A percentile compares a stretch with the other conserved stretches of the same genome.
These are phyloP conservation scores for Oenanthe sinensis DNA, from an alignment of 129 eudicot genomes.

Conservation along the genomic window DNA sequence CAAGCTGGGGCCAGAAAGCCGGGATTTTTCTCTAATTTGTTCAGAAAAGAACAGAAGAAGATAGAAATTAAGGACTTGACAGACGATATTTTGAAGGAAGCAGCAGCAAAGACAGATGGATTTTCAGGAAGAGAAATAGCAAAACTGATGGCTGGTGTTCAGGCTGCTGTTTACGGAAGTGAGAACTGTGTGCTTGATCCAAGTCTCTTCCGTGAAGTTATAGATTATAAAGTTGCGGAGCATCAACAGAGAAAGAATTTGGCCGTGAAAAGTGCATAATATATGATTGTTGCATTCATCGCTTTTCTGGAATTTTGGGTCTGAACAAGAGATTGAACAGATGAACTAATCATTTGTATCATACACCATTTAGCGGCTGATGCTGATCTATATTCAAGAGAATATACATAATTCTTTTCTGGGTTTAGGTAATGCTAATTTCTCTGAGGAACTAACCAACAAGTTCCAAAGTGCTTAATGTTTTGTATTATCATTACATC, in stretches of 20 bases:
- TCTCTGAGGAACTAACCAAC: background rate
- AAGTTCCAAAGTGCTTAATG: background rate
- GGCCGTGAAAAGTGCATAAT: constrained; percentile 20
- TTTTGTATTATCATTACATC: background rate
- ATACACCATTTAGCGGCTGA: background rate
- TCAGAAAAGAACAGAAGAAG: constrained; percentile 66
- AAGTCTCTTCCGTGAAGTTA: constrained; percentile 66
- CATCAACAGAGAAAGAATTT: constrained; percentile 87
- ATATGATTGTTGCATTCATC: background rate
- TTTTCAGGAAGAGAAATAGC: constrained; percentile 98
- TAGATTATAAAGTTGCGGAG: constrained; percentile 92
- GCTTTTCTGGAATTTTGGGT: background rate
- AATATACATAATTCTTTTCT: background rate
- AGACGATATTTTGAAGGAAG: constrained; percentile 69
- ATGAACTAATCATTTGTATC: background rate
- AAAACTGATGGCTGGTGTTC: constrained; percentile 95
- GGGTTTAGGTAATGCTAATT: background rate
- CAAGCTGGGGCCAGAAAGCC: constrained; percentile 73
- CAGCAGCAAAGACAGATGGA: constrained; percentile 78
- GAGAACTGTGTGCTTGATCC: constrained; percentile 79
- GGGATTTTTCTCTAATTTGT: constrained; percentile 48
- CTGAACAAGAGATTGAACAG: background rate
- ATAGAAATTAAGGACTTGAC: constrained; percentile 71
- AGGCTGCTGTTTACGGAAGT: constrained; percentile 96
- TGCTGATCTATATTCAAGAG: constrained; percentile 9